Evolutionary conservation across 371 early-diverging fungal species (phyloP).

Genomic region (Lichtheimia ramosa): DNA sequence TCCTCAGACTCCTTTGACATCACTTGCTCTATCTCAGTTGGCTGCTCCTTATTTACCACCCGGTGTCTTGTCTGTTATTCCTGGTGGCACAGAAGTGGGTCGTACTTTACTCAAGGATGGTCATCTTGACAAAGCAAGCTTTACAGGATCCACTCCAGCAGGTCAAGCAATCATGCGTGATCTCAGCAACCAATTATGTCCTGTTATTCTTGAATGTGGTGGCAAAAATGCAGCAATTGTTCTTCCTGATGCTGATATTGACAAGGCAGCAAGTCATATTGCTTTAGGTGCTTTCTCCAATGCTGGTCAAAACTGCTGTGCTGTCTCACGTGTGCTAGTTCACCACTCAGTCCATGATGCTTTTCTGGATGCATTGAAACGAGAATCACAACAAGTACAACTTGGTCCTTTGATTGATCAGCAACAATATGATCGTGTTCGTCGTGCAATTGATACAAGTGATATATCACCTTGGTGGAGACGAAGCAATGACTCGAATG

Average conservation of each 20-base stretch:
- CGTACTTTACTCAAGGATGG: constrained; percentile 14
- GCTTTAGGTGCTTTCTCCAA: constrained; percentile 74
- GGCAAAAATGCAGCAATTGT: constrained; percentile 88
- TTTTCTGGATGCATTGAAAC: constrained; percentile 61
- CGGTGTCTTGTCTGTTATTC: constrained; percentile 73
- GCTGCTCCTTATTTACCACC: constrained; percentile 29
- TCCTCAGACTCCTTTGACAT: constrained; percentile 43
- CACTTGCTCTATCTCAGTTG: constrained; percentile 38
- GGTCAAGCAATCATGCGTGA: constrained; percentile 73
- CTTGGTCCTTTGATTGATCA: constrained; percentile 79
- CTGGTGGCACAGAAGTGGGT: constrained; percentile 28
- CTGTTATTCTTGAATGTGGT: constrained; percentile 83
- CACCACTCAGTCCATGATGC: constrained; percentile 66
- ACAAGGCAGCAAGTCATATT: constrained; percentile 63
- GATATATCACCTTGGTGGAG: constrained; percentile 7
- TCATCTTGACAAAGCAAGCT: constrained; percentile 33
- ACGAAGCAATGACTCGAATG: constrained; percentile 10
- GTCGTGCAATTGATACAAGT: constrained; percentile 24
- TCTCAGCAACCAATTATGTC: constrained; percentile 64
- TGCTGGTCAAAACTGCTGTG: constrained; percentile 88
- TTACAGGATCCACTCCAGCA: constrained; percentile 70
- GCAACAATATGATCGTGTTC: constrained; percentile 69
- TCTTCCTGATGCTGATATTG: constrained; percentile 76
- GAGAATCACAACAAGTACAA: constrained; percentile 33
- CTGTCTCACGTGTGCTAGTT: constrained; percentile 77